Percentiles rank a stretch among this genome's conserved stretches.
Conservation (phyloP, 352 stramenopile genomes). For the Heterotrichella gracilis region DNA sequence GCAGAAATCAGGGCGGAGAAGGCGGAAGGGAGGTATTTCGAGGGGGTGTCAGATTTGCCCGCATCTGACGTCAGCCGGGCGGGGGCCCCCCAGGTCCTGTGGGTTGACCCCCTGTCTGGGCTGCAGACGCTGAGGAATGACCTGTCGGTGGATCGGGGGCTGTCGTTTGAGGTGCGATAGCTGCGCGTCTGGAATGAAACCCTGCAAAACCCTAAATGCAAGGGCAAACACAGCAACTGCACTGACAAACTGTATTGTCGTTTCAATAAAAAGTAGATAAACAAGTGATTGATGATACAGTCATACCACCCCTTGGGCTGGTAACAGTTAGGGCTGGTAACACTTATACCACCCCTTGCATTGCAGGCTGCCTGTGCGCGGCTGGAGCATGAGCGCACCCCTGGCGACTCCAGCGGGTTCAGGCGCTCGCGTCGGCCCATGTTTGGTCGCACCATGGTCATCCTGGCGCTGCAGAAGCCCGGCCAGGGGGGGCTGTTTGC, state of each 20-base stretch:
- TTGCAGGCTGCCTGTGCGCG: no score
- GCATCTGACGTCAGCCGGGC: constrained; percentile 12
- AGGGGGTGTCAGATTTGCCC: constrained; percentile 21
- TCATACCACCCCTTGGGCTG: no score
- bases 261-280: no score
- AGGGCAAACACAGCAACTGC: constrained; percentile 10
- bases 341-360: no score
- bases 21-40: constrained; percentile 25
- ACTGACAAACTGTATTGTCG: no score
- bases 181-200: not conserved
- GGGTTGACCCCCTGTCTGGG: constrained; percentile 8
- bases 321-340: no score
- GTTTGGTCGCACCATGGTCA: constrained; percentile 12
- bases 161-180: constrained; percentile 16
- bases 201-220: not conserved
- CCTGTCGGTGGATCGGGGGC: constrained; percentile 17
- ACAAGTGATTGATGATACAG: no score
- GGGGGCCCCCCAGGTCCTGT: not conserved
- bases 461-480: constrained; percentile 13
- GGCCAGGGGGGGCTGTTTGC: constrained; percentile 12
- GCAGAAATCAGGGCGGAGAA: constrained; percentile 19
- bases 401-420: no score
- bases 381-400: no score
- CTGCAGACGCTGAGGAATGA: constrained; percentile 13
- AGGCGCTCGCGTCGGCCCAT: constrained; percentile 13